Evolutionary conservation across 257 asterid genomes (phyloP).

Genomic region (Leptodermis oblonga): DNA sequence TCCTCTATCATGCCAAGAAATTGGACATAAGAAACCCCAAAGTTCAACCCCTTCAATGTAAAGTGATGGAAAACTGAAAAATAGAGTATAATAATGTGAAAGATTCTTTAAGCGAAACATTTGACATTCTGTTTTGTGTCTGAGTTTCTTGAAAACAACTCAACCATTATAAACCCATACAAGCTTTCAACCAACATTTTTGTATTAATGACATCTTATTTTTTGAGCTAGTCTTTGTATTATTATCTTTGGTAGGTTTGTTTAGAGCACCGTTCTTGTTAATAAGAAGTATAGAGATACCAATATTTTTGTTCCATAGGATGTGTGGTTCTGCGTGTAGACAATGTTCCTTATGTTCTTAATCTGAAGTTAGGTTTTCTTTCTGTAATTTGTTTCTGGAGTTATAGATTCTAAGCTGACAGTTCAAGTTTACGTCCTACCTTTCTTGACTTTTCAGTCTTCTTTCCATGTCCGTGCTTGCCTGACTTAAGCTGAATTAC

Average conservation of each 20-base stretch:
- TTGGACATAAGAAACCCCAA: neutral
- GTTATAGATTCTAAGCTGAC: neutral
- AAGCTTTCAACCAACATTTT: neutral
- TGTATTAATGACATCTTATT: neutral
- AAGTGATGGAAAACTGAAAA: neutral
- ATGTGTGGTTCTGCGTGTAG: neutral
- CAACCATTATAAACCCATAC: neutral
- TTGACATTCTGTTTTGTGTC: neutral
- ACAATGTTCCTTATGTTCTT: neutral
- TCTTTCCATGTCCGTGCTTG: neutral
- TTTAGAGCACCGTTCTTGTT: neutral
- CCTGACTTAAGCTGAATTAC: slow-evolving; percentile 16
- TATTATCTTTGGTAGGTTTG: neutral
- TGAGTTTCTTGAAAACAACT: neutral
- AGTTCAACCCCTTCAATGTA: neutral
- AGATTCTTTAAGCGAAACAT: neutral
- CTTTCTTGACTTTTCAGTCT: slow-evolving; percentile 3
- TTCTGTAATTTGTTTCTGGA: neutral
- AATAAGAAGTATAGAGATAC: neutral
- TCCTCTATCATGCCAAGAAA: neutral
- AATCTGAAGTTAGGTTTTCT: neutral
- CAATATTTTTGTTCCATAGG: neutral
- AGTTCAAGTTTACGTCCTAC: neutral
- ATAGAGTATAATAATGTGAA: neutral
- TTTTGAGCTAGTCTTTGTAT: neutral